Evolutionary conservation across 2,329 filamentous ascomycete genomes (phyloP).

Genomic region (Xylariaceae sp.): DNA sequence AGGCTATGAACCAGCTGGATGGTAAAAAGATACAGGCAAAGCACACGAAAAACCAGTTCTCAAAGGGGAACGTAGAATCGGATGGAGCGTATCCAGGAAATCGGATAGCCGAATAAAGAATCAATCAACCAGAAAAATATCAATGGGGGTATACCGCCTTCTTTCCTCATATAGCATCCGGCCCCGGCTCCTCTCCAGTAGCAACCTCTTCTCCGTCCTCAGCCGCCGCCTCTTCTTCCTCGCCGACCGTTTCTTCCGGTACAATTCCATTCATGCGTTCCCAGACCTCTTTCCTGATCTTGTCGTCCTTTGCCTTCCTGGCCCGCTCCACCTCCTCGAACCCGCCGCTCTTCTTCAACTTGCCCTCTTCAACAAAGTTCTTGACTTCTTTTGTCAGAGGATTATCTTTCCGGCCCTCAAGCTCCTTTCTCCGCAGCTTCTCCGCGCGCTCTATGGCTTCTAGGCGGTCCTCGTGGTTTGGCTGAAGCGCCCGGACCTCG

Average conservation of each 20-base stretch:
- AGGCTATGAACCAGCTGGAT: too few species aligned
- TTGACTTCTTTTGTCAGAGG: constrained; percentile 80
- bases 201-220: constrained; percentile 6
- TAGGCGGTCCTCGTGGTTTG: constrained; percentile 87
- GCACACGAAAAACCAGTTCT: too few species aligned
- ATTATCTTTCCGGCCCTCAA: constrained; percentile 71
- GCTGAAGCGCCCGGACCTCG: constrained; percentile 87
- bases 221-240: constrained; percentile 6
- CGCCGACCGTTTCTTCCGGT: constrained; percentile 27
- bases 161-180: neutral
- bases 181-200: neutral
- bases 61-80: too few species aligned
- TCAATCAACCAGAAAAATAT: neutral
- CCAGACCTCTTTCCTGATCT: constrained; percentile 76
- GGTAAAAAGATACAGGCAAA: too few species aligned
- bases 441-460: constrained; percentile 98
- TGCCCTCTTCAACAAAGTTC: constrained; percentile 82
- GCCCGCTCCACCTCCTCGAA: constrained; percentile 90
- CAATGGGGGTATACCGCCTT: neutral
- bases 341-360: constrained; percentile 92
- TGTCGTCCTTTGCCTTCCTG: constrained; percentile 80
- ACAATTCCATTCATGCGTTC: constrained; percentile 58
- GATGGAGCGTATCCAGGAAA: neutral
- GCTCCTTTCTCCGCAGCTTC: constrained; percentile 82
- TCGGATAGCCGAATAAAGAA: neutral